Evolutionary conservation across 2,329 filamentous ascomycete species (phyloP).

Genomic region (Paramyrothecium sp.): DNA sequence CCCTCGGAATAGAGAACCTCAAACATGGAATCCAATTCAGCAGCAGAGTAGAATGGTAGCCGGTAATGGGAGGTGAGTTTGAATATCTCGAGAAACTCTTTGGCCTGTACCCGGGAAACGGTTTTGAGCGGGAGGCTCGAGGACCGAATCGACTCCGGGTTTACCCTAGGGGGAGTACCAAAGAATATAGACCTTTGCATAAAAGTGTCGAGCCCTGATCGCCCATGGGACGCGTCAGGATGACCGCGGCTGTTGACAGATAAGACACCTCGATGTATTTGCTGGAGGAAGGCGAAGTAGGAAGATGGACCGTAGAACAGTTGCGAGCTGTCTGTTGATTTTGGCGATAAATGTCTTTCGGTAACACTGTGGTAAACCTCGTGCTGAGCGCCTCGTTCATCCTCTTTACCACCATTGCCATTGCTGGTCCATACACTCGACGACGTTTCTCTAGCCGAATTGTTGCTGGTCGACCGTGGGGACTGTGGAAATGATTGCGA

Average conservation of each 20-base stretch:
- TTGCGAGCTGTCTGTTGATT: slow-evolving; percentile 37
- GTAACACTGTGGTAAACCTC: slow-evolving; percentile 38
- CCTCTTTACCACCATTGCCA: slow-evolving; percentile 6
- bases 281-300: slow-evolving; percentile 37
- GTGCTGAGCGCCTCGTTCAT: not conserved
- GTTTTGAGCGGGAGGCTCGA: not conserved
- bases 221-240: not conserved
- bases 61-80: slow-evolving; percentile 1
- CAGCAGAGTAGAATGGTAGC: not conserved
- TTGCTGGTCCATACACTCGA: slow-evolving; percentile 12
- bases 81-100: not conserved
- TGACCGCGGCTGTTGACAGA: not conserved
- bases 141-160: not conserved
- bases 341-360: slow-evolving; percentile 42
- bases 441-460: slow-evolving; percentile 8
- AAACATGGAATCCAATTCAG: not conserved
- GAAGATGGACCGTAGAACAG: slow-evolving; percentile 46
- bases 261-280: not conserved
- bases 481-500: slow-evolving; percentile 12
- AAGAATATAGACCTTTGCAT: slow-evolving; percentile 2
- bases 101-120: not conserved
- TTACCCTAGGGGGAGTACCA: not conserved
- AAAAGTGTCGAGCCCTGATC: slow-evolving; percentile 1
- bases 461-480: slow-evolving; percentile 14
- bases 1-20: not conserved